A percentile compares a stretch with the other conserved stretches of the same genome.
Conservation (phyloP, 768 basidiomycete species). For the Grammothele lineata region DNA sequence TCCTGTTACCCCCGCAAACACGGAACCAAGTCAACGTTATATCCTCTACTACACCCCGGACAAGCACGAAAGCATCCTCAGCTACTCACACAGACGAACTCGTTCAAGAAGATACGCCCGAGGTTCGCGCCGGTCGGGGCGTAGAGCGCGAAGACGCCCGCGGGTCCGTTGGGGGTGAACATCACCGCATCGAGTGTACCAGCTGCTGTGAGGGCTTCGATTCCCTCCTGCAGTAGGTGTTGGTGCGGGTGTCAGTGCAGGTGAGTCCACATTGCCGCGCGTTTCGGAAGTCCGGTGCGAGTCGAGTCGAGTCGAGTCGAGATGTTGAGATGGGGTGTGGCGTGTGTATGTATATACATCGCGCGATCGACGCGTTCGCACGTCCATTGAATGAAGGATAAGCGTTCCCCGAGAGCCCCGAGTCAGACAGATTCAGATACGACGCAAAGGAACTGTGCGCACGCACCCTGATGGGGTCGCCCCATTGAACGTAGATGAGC, state of each 20-base stretch:
- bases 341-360: neutral
- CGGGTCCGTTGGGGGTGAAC: conserved; percentile 29
- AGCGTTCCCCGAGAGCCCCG: no score
- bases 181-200: conserved; percentile 23
- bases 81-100: conserved; percentile 47
- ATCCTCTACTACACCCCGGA: no score
- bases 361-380: no score
- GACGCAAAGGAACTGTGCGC: no score
- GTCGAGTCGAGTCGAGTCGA: no score
- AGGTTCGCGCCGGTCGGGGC: conserved; percentile 38
- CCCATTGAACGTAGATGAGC: conserved; percentile 59
- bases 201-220: conserved; percentile 16
- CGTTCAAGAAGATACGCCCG: conserved; percentile 47
- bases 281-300: no score
- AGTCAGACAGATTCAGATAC: no score
- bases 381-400: conserved; percentile 28
- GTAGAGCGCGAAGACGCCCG: conserved; percentile 52
- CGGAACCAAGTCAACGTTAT: no score
- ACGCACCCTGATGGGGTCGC: conserved; percentile 40
- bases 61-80: neutral
- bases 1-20: no score
- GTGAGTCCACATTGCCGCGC: no score
- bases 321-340: no score
- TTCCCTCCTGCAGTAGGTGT: conserved; percentile 17
- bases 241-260: no score